These are phyloP conservation scores for Candida mattraensis DNA, from an alignment of 805 yeast species.

Conservation along the genomic window DNA sequence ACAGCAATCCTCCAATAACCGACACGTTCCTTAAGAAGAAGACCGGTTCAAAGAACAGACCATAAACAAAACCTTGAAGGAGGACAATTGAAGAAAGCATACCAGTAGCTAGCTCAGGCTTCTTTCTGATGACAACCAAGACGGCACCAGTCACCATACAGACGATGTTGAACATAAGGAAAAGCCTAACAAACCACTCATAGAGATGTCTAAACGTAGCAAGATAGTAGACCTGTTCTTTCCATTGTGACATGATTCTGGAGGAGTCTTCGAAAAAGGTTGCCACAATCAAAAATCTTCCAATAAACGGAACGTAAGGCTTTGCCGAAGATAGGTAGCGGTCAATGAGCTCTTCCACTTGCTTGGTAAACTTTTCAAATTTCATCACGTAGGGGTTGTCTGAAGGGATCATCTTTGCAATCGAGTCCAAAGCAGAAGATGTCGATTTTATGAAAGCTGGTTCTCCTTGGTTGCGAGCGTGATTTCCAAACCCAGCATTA, in stretches of 20 bases:
- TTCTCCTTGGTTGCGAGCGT: conserved; percentile 9
- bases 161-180: conserved; percentile 60
- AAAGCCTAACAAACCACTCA: conserved; percentile 70
- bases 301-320: conserved; percentile 84
- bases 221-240: conserved; percentile 83
- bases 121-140: conserved; percentile 65
- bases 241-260: conserved; percentile 85
- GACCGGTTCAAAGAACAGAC: conserved; percentile 74
- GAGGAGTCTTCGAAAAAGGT: conserved; percentile 89
- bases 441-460: conserved; percentile 11
- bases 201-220: conserved; percentile 79
- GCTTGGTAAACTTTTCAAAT: conserved; percentile 52
- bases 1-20: conserved; percentile 87
- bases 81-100: conserved; percentile 70
- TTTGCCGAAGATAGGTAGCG: conserved; percentile 50
- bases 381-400: conserved; percentile 33
- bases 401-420: conserved; percentile 32
- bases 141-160: conserved; percentile 75
- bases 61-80: conserved; percentile 85
- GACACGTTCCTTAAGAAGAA: conserved; percentile 86
- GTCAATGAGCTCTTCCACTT: conserved; percentile 56
- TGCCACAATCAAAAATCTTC: conserved; percentile 87
- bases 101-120: conserved; percentile 67
- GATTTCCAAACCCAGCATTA: conserved; percentile 9
- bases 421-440: conserved; percentile 23